A percentile compares a stretch with the other conserved stretches of the same genome.
phyloP scores from a whole-genome alignment of 768 basidiomycete species.

The Xerocomus spinulosus region DNA sequence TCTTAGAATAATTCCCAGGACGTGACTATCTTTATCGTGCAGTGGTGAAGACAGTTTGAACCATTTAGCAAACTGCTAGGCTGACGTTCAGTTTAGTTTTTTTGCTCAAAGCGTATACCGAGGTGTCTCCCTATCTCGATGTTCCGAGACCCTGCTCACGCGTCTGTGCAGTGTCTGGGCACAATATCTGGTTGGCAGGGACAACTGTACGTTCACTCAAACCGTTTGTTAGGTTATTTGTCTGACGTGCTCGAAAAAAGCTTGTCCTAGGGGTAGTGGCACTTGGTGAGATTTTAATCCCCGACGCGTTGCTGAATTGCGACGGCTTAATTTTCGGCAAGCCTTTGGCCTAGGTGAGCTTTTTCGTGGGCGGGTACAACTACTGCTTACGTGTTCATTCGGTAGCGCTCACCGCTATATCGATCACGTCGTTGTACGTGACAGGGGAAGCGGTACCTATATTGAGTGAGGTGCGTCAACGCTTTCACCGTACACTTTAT shows the following conservation, averaged over 20 bases:
- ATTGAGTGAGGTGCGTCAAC: conserved; percentile 3
- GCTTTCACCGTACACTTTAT: too few species aligned
- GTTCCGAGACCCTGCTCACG: background rate
- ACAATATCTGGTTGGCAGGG: conserved; percentile 7
- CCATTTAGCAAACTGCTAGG: background rate
- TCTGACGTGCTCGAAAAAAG: background rate
- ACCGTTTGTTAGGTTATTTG: too few species aligned
- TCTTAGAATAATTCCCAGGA: background rate
- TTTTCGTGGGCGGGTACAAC: background rate
- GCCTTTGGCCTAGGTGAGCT: conserved; percentile 7
- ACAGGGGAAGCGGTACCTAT: background rate
- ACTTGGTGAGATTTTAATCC: conserved; percentile 4
- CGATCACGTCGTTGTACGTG: background rate
- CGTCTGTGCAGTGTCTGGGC: conserved; percentile 3
- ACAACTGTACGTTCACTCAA: conserved; percentile 4
- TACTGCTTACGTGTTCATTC: background rate
- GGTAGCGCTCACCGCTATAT: conserved; percentile 2
- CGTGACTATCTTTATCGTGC: conserved; percentile 9
- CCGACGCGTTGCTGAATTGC: background rate
- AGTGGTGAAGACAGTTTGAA: conserved; percentile 3
- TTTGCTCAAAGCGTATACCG: conserved; percentile 10
- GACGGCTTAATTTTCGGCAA: background rate
- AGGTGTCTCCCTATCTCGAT: background rate
- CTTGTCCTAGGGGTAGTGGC: background rate
- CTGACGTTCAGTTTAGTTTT: conserved; percentile 8